Evolutionary conservation across 2,329 filamentous ascomycete genomes (phyloP), one percentile per base, ranked within the genome.

Genomic region (Pyrenophora teres): DNA sequence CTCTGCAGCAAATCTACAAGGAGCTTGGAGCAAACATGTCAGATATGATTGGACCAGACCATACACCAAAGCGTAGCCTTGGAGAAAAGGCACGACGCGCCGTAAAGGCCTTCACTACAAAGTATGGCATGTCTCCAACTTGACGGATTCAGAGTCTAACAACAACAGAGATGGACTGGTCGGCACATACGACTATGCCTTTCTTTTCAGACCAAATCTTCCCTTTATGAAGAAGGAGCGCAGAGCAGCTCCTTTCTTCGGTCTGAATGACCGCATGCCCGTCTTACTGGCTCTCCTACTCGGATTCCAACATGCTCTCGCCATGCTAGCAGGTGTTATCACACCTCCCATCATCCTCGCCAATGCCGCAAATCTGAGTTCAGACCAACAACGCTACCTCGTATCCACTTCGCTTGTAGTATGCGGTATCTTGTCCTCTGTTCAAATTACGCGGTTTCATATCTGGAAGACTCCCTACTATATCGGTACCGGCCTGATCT

Each of bases 131-230:
- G 7, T 7, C 25, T 35, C 10, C 18, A 32, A 42, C 13, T n/a
- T 12, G n/a, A 13, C n/a, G 8, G 4, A 16, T 40, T 40, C 16
- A n/a, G 9, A 9, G 3, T 39, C 45, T 52, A 44, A 52, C 36
- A 23, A 6, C 12, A 10, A 12, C 39, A 86, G 79, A 55, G 82
- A 92, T 1, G 92, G 92, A 10, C 81, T 96, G 21, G 74, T 97
- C 49, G 92, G 92, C 57, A 81, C 86, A 64, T 97, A 97, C 74
- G 89, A 97, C 80, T 97, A 97, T 81, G 89, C 73, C 31, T 94
- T 92, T 67, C 85, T 97, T 35, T 96, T 97, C 80, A 85, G 78
- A 18, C 89, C 82, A 1, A 92, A 89, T 61, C 75, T 96, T 18
- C 92, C 92, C 0, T 96, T 96, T 73, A 86, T 94, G 80, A 86